Evolutionary conservation across 176 grass and related monocot genomes (phyloP).

Genomic region (bread wheat (Triticum aestivum)): IWGSC_CS_RefSeq_v2.1 NC_057798.1:757300199-757300698

Average conservation of each 20-base stretch:
- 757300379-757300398: slow-evolving; percentile 24
- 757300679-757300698: neutral
- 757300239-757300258: slow-evolving; percentile 16
- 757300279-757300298: neutral
- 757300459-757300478: neutral
- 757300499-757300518: neutral
- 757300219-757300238: neutral
- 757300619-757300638: neutral
- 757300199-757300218: neutral
- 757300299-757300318: neutral
- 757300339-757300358: neutral
- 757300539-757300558: slow-evolving; percentile 10
- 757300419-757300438: neutral
- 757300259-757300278: neutral
- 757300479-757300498: neutral
- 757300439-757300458: neutral
- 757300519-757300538: neutral
- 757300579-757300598: neutral
- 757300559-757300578: slow-evolving; percentile 28
- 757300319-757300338: neutral
- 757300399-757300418: slow-evolving; percentile 10
- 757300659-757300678: neutral
- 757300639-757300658: neutral
- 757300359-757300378: slow-evolving; percentile 43
- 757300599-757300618: neutral